These are phyloP conservation scores for Lactarius quietus DNA, from an alignment of 768 basidiomycete genomes.

Conservation along the genomic window DNA sequence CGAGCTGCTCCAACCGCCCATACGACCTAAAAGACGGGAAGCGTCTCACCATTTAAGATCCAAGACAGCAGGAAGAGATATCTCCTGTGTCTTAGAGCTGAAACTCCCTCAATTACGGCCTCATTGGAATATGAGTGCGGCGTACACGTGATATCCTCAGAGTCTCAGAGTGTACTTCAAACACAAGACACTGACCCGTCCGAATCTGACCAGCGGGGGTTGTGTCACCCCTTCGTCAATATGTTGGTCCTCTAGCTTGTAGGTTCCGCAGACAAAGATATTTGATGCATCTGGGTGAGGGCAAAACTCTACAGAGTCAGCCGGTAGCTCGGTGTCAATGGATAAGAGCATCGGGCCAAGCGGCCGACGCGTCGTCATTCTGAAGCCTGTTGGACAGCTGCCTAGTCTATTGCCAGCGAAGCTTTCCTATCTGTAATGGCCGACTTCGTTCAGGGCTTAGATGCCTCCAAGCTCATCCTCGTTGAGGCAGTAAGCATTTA, in stretches of 20 bases:
- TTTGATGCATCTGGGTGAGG: slow-evolving; percentile 57
- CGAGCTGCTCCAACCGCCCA: slow-evolving; percentile 4
- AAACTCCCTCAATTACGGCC: background rate
- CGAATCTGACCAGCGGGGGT: slow-evolving; percentile 39
- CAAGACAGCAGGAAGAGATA: slow-evolving; percentile 75
- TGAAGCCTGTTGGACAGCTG: background rate
- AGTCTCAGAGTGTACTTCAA: slow-evolving; percentile 39
- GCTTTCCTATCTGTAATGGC: slow-evolving; percentile 36
- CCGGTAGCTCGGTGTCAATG: slow-evolving; percentile 74
- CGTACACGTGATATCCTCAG: slow-evolving; percentile 34
- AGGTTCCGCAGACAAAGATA: slow-evolving; percentile 88
- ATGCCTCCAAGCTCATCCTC: slow-evolving; percentile 66
- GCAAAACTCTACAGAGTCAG: slow-evolving; percentile 90
- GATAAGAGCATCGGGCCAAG: slow-evolving; percentile 4
- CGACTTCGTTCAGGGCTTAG: slow-evolving; percentile 68
- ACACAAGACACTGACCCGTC: slow-evolving; percentile 72
- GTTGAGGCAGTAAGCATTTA: slow-evolving; percentile 48
- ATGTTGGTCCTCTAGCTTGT: slow-evolving; percentile 58
- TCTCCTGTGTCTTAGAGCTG: slow-evolving; percentile 57
- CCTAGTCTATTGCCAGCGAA: too few species aligned
- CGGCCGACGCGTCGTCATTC: background rate
- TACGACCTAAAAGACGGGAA: background rate
- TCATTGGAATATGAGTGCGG: background rate
- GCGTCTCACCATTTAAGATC: slow-evolving; percentile 87
- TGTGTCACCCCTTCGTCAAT: slow-evolving; percentile 15